These are phyloP conservation scores for Exutisphaerella laricina DNA, from an alignment of 2,329 filamentous ascomycete species.

Conservation along the genomic window DNA sequence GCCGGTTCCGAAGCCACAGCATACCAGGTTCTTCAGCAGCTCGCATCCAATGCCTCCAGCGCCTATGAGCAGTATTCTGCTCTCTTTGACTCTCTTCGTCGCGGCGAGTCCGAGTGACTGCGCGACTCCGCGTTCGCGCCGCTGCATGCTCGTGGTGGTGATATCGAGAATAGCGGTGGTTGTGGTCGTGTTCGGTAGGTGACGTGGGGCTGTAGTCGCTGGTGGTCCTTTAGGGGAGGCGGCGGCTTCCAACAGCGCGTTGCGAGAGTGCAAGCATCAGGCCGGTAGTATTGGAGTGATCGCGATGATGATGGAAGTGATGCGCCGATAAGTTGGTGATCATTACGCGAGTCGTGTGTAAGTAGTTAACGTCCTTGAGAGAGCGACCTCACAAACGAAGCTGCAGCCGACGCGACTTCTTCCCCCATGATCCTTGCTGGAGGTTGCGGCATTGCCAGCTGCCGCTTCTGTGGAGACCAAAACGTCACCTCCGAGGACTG, in stretches of 20 bases:
- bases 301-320: neutral
- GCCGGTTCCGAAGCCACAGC: conserved; percentile 69
- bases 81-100: conserved; percentile 33
- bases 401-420: too few species aligned
- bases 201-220: too few species aligned
- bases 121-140: conserved; percentile 45
- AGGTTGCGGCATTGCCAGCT: too few species aligned
- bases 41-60: conserved; percentile 97
- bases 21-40: conserved; percentile 90
- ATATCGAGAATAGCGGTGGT: too few species aligned
- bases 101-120: conserved; percentile 67
- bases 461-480: too few species aligned
- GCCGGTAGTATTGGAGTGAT: neutral
- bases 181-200: neutral
- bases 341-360: neutral
- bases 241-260: conserved; percentile 1
- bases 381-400: neutral
- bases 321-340: too few species aligned
- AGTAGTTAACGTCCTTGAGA: neutral
- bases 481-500: neutral
- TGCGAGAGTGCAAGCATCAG: conserved; percentile 2
- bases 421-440: too few species aligned
- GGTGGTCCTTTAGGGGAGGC: conserved; percentile 4
- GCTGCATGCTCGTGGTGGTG: conserved; percentile 35
- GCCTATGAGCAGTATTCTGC: conserved; percentile 74